A percentile compares a stretch with the other conserved stretches of the same genome.
phyloP scores from a whole-genome alignment of 2,329 filamentous ascomycete species.

The Furcasterigmium furcatum region DNA sequence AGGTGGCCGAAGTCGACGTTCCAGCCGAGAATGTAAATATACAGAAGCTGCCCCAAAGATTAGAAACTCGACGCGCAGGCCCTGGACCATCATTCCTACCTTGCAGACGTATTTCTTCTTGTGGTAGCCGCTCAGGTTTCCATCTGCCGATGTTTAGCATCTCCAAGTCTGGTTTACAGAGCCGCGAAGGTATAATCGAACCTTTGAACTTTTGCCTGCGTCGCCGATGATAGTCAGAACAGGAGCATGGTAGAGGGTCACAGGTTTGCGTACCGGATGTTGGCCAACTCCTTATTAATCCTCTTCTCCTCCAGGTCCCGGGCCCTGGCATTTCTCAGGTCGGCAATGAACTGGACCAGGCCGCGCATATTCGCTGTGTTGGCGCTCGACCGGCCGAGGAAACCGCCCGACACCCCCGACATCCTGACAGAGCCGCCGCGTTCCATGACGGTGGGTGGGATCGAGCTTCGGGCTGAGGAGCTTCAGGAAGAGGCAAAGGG shows the following conservation, averaged over 20 bases:
- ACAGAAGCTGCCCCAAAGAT: constrained; percentile 64
- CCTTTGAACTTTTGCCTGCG: constrained; percentile 88
- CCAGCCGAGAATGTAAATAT: constrained; percentile 99
- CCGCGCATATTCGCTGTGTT: constrained; percentile 72
- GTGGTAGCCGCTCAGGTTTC: constrained; percentile 90
- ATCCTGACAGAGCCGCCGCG: constrained; percentile 31
- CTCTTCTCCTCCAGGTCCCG: constrained; percentile 97
- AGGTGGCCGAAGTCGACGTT: constrained; percentile 98
- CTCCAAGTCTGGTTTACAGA: too few relatives aligned
- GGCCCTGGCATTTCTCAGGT: constrained; percentile 89
- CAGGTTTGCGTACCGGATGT: constrained; percentile 65
- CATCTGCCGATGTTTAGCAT: constrained; percentile 52
- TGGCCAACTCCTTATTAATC: constrained; percentile 98
- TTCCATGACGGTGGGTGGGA: background rate
- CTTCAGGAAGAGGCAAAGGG: too few relatives aligned
- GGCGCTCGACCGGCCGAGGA: constrained; percentile 63
- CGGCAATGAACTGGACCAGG: constrained; percentile 96
- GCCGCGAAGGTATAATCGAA: constrained; percentile 30
- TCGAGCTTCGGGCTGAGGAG: background rate
- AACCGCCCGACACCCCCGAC: constrained; percentile 56
- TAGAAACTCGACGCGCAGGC: constrained; percentile 11
- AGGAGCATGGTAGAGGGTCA: background rate
- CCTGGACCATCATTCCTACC: constrained; percentile 37
- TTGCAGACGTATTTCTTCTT: constrained; percentile 99
- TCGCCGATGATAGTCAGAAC: constrained; percentile 1